phyloP scores from a whole-genome alignment of 2,329 filamentous ascomycete genomes.

The Aureobasidium sp. region DNA sequence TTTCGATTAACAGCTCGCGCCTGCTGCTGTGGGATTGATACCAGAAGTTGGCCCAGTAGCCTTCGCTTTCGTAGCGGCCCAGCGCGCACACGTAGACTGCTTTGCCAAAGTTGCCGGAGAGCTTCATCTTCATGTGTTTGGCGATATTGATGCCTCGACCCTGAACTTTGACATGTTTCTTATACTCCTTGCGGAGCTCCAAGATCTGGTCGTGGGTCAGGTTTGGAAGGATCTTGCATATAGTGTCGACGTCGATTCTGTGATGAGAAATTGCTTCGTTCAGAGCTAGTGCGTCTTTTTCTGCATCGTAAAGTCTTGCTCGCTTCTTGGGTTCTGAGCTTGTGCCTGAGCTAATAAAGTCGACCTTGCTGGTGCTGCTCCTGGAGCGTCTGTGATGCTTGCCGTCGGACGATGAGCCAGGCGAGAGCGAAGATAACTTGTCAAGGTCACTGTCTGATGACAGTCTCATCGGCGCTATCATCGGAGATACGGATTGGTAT shows the following conservation, averaged over 20 bases:
- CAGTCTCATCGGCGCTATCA: conserved; percentile 66
- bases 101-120: conserved; percentile 75
- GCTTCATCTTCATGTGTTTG: conserved; percentile 79
- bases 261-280: conserved; percentile 67
- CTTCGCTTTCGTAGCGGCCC: conserved; percentile 85
- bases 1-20: conserved; percentile 85
- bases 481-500: conserved; percentile 89
- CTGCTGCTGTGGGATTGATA: conserved; percentile 82
- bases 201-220: conserved; percentile 84
- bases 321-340: conserved; percentile 45
- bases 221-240: conserved; percentile 77
- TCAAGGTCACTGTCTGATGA: conserved; percentile 18
- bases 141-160: conserved; percentile 76
- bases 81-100: conserved; percentile 84
- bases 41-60: conserved; percentile 98
- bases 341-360: conserved; percentile 15
- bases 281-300: conserved; percentile 68
- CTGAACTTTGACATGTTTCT: conserved; percentile 76
- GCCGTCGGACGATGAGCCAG: background rate
- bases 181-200: conserved; percentile 82
- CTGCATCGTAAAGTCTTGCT: conserved; percentile 76
- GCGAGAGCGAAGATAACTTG: conserved; percentile 7
- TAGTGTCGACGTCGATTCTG: conserved; percentile 55
- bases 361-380: background rate
- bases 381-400: conserved; percentile 9